Conservation (phyloP, 1,284 basidiomycete genomes). For the Marasmius oreades region DNA sequence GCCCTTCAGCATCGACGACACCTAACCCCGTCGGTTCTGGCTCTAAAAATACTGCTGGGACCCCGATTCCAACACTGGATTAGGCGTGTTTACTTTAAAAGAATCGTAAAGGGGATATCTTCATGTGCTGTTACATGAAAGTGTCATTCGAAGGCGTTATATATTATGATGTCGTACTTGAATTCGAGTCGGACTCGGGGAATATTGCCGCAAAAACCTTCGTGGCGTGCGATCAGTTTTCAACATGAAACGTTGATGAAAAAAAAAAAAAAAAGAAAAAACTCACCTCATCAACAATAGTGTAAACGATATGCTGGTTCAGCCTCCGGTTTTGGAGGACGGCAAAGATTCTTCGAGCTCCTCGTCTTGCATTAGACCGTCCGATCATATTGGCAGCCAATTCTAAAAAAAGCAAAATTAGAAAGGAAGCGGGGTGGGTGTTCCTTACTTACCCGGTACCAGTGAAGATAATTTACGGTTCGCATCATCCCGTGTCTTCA, state of each 20-base stretch:
- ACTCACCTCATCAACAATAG: constrained; percentile 81
- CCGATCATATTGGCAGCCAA: constrained; percentile 96
- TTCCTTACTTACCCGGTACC: constrained; percentile 77
- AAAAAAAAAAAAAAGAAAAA: constrained; percentile 3
- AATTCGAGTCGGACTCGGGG: constrained; percentile 38
- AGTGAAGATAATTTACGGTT: constrained; percentile 84
- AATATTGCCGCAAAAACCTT: constrained; percentile 64
- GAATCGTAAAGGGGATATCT: not conserved
- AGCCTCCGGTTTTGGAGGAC: constrained; percentile 89
- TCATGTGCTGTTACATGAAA: not conserved
- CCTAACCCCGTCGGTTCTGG: too few relatives aligned
- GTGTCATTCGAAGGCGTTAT: not conserved
- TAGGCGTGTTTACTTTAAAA: not conserved
- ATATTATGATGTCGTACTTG: constrained; percentile 6
- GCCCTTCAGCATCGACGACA: not conserved
- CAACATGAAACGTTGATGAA: too few relatives aligned
- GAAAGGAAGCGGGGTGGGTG: not conserved
- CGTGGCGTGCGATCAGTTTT: not conserved
- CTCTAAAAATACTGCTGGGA: too few relatives aligned
- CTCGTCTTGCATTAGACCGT: constrained; percentile 86
- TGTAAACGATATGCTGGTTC: constrained; percentile 90
- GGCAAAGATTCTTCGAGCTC: constrained; percentile 87
- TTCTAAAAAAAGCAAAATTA: constrained; percentile 45
- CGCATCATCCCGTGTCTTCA: constrained; percentile 78
- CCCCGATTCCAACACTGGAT: too few relatives aligned